Evolutionary conservation across 768 basidiomycete species (phyloP).

Genomic region (Hortiboletus campestris): DNA sequence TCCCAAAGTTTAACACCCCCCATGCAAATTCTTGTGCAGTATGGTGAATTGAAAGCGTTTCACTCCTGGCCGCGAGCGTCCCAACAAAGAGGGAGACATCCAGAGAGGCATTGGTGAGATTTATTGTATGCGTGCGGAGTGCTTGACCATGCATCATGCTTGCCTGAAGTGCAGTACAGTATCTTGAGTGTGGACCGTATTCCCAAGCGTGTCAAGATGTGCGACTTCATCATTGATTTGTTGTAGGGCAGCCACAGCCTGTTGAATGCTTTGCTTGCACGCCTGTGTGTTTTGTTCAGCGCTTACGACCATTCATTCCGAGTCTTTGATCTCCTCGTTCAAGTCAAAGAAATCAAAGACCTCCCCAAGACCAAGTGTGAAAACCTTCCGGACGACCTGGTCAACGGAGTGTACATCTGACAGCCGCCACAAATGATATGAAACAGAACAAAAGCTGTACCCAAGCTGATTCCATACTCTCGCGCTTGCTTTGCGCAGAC

Average conservation of each 20-base stretch:
- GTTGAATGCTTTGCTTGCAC: conserved; percentile 11
- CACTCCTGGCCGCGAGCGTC: conserved; percentile 13
- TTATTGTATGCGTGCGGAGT: conserved; percentile 11
- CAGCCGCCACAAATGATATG: not conserved
- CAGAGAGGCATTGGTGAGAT: conserved; percentile 16
- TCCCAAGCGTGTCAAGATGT: conserved; percentile 1
- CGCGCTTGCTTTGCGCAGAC: conserved; percentile 11
- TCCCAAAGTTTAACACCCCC: conserved; percentile 8
- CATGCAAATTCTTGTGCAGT: conserved; percentile 12
- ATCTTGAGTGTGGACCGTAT: conserved; percentile 2
- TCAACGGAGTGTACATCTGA: not conserved
- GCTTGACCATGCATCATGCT: conserved; percentile 5
- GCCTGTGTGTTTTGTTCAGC: not conserved
- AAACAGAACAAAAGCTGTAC: not conserved
- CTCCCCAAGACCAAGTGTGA: conserved; percentile 17
- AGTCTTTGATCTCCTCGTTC: conserved; percentile 11
- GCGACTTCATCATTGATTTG: conserved; percentile 1
- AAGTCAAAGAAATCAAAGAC: conserved; percentile 16
- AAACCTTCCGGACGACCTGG: conserved; percentile 12
- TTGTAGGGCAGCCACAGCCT: not conserved
- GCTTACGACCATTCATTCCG: conserved; percentile 5
- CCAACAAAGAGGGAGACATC: conserved; percentile 16
- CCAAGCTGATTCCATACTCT: conserved; percentile 14
- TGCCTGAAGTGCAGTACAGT: not conserved
- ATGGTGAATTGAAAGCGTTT: conserved; percentile 8